Percentiles rank a stretch among this genome's conserved stretches.
Evolutionary conservation across 129 eudicot species (phyloP).

Genomic region (Centaurea solstitialis): DNA sequence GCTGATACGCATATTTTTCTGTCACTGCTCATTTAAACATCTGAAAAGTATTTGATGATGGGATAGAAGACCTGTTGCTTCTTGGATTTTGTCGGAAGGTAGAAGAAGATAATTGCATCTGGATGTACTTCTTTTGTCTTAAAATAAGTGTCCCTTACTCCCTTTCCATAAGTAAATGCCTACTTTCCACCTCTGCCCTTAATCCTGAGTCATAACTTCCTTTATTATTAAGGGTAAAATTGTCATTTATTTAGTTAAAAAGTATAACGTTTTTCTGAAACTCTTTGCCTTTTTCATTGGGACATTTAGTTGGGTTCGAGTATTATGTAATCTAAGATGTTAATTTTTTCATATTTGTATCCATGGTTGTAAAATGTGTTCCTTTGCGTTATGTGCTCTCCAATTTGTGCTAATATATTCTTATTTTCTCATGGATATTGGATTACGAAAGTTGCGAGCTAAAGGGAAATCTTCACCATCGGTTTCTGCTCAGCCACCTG

Average conservation of each 20-base stretch:
- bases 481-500: constrained; percentile 40
- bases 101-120: background rate
- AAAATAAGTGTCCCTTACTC: background rate
- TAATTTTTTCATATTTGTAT: background rate
- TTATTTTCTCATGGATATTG: background rate
- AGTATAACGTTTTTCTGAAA: background rate
- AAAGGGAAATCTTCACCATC: constrained; percentile 63
- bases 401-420: constrained; percentile 9
- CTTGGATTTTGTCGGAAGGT: background rate
- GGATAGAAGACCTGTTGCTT: background rate
- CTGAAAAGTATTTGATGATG: too few relatives aligned
- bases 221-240: background rate
- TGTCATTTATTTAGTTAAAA: background rate
- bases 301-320: background rate
- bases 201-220: background rate
- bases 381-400: background rate
- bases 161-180: background rate
- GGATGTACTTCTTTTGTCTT: background rate
- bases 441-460: constrained; percentile 52
- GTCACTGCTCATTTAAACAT: background rate
- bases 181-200: background rate
- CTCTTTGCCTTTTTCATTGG: background rate
- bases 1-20: background rate
- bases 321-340: background rate
- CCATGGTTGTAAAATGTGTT: background rate